Conservation (phyloP, 2,329 filamentous ascomycete genomes). For the Stagonosporopsis cucurbitacearum region DNA sequence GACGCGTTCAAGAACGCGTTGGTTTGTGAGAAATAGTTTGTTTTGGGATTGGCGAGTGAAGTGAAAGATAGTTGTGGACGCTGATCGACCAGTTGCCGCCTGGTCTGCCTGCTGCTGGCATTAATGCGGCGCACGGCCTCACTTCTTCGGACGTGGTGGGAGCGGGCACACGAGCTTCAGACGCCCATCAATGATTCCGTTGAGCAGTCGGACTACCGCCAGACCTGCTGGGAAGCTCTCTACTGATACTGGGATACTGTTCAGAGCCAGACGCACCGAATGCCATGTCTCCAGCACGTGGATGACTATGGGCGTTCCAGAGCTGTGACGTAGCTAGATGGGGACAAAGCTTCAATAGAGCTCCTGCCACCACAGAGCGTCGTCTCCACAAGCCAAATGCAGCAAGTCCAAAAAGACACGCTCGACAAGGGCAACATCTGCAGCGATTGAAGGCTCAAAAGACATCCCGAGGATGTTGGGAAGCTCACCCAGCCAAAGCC, state of each 20-base stretch:
- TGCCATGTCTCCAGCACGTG: neutral
- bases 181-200: neutral
- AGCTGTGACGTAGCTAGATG: conserved; percentile 18
- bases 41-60: neutral
- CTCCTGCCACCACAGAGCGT: neutral
- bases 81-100: conserved; percentile 7
- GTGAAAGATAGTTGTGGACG: conserved; percentile 5
- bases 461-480: neutral
- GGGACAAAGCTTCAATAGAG: conserved; percentile 1
- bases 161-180: neutral
- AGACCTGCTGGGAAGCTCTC: neutral
- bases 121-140: conserved; percentile 7
- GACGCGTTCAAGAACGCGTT: conserved; percentile 4
- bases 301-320: neutral
- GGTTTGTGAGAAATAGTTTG: neutral
- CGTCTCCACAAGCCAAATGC: neutral
- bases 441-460: neutral
- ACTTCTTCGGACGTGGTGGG: neutral
- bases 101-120: conserved; percentile 13
- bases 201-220: no score
- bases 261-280: neutral
- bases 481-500: conserved; percentile 8
- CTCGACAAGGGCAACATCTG: neutral
- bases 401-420: neutral
- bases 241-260: neutral